Base-by-base conservation (phyloP, 2,329 filamentous ascomycete genomes). In the Neodidymelliopsis sp. region DNA sequence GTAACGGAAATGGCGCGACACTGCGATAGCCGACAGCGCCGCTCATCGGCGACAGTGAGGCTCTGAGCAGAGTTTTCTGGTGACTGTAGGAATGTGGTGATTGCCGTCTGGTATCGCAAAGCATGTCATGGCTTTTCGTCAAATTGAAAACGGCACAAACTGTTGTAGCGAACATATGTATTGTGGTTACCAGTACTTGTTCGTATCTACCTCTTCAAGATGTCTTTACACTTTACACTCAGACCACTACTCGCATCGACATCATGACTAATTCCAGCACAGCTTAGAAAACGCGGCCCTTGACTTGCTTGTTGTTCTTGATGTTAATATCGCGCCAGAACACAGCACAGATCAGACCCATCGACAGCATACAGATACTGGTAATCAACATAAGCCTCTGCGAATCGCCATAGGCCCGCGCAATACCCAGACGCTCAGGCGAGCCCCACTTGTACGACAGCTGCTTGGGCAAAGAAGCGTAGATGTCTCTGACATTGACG, bases 401-500 rank as follows among this genome's bases (percentile, higher is more conserved):
- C 10, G 66, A 61, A 16, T 60, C 54, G 6, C 54, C 52, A 39
- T 71, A 73, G 2, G 67, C 60, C 27, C 55, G 36, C 10, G 62
- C 57, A 30, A 73, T 72, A 2, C 62, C 69, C 3, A 72, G 60
- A 5, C 84, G 69, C 16, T 75, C 78, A 0, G 76, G 70, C 2
- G 70, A 77, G 1, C 81, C 82, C 23, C 75, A 59, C 0, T 71
- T 66, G 59, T 84, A 86, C 6, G 66, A 69, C 9, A 85, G 65
- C 53, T 87, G 85, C 6, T 73, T 75, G 1, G 74, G 74, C 20
- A 86, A 59, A 56, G 77, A 76, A 24, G 77, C 76, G 53, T 82
- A 82, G 35, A 86, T 72, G 9, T 52, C 55, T 10, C 49, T 38
- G 33, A 54, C 43, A 23, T 70, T 77, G 38, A 60, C 65, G 2